Percentiles rank a stretch among this genome's conserved stretches.
phyloP scores from a whole-genome alignment of 2,329 filamentous ascomycete genomes.

The Botrytis fabae region DNA sequence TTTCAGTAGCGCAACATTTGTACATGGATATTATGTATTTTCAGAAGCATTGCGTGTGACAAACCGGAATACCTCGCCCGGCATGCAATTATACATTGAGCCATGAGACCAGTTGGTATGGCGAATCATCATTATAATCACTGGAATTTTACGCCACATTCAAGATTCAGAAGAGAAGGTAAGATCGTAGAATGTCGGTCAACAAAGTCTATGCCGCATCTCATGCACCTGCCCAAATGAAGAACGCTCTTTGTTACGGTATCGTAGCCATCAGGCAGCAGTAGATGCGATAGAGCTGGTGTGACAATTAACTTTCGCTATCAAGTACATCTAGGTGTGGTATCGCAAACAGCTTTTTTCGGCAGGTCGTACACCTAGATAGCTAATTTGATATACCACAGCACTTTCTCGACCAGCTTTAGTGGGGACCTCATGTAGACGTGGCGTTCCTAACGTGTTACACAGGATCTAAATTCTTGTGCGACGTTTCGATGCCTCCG shows the following conservation, averaged over 20 bases:
- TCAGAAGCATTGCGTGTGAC: background rate
- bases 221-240: conserved; percentile 12
- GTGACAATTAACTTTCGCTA: background rate
- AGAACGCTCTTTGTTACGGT: conserved; percentile 1
- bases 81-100: background rate
- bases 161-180: conserved; percentile 1
- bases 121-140: background rate
- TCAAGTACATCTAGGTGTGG: background rate
- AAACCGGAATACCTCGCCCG: conserved; percentile 8
- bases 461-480: background rate
- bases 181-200: background rate
- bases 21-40: conserved; percentile 2
- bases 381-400: background rate
- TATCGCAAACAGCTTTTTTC: background rate
- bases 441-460: conserved; percentile 1
- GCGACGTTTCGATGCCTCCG: background rate
- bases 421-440: background rate
- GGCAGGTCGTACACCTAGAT: background rate
- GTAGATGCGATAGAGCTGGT: background rate
- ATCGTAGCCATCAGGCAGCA: conserved; percentile 7
- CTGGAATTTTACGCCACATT: background rate
- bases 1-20: background rate
- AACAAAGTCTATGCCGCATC: background rate
- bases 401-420: background rate
- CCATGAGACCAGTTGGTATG: background rate